Conservation (phyloP, 306 rosid species). For the Ammopiptanthus mongolicus region DNA sequence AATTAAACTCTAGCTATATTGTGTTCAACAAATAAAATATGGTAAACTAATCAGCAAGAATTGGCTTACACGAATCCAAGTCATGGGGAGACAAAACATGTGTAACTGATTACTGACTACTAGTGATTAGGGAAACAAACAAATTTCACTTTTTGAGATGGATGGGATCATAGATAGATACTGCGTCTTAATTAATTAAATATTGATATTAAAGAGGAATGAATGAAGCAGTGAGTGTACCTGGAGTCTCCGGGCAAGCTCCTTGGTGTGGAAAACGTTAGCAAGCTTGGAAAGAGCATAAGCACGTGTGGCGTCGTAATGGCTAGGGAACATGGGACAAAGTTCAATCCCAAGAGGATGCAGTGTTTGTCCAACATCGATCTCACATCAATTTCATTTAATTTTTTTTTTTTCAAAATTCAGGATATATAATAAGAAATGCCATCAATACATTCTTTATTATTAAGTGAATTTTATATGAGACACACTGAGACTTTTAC, state of each 20-base stretch:
- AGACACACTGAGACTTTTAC: too few relatives aligned
- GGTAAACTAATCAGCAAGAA: background rate
- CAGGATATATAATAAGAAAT: too few relatives aligned
- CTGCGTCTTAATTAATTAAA: background rate
- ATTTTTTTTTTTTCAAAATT: too few relatives aligned
- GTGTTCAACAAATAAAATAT: background rate
- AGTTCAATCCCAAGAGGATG: conserved; percentile 1
- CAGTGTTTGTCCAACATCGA: conserved; percentile 19
- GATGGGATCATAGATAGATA: background rate
- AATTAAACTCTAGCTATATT: too few relatives aligned
- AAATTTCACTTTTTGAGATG: conserved; percentile 20
- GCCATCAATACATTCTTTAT: too few relatives aligned
- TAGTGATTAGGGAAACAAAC: conserved; percentile 32
- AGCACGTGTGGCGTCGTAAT: conserved; percentile 94
- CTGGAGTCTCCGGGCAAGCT: conserved; percentile 72
- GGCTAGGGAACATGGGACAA: conserved; percentile 35
- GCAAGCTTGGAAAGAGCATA: conserved; percentile 99
- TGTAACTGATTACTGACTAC: background rate
- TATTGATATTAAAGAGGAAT: background rate
- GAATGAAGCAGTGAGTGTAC: conserved; percentile 20
- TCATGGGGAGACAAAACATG: conserved; percentile 11
- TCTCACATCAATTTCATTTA: conserved; percentile 12
- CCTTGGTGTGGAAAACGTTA: conserved; percentile 77
- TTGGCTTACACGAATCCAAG: conserved; percentile 5
- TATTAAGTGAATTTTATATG: too few relatives aligned